Percentiles rank a stretch among this genome's conserved stretches.
phyloP scores from a whole-genome alignment of 768 basidiomycete species.

The Trametes meyenii region DNA sequence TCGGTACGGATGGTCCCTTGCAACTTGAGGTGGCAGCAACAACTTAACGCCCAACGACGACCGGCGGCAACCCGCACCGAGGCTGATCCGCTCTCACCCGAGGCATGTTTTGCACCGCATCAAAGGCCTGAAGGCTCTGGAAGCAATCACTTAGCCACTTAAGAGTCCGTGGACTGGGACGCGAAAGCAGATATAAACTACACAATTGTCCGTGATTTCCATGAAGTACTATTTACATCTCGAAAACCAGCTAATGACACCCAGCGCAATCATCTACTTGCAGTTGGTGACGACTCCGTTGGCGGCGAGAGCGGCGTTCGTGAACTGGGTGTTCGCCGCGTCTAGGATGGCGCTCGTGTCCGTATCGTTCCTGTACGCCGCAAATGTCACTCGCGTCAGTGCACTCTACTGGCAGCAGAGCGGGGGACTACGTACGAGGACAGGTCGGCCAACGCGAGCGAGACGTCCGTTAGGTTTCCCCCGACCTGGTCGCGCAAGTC shows the following conservation, averaged over 20 bases:
- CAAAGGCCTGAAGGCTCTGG: too few relatives aligned
- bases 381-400: neutral
- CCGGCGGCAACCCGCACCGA: too few relatives aligned
- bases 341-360: slow-evolving; percentile 8
- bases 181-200: neutral
- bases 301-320: slow-evolving; percentile 19
- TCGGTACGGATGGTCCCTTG: too few relatives aligned
- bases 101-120: too few relatives aligned
- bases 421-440: slow-evolving; percentile 6
- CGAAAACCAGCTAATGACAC: neutral
- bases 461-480: slow-evolving; percentile 16
- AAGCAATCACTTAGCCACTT: too few relatives aligned
- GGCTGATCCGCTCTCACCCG: too few relatives aligned
- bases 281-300: slow-evolving; percentile 25
- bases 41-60: too few relatives aligned
- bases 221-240: neutral
- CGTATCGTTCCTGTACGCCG: slow-evolving; percentile 14
- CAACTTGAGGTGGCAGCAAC: too few relatives aligned
- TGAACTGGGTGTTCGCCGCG: slow-evolving; percentile 16
- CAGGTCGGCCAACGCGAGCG: slow-evolving; percentile 1
- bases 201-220: neutral
- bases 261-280: slow-evolving; percentile 10
- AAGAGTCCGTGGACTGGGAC: too few relatives aligned
- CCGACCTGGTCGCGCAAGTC: slow-evolving; percentile 24
- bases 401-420: neutral